phyloP scores from a whole-genome alignment of 352 stramenopile genomes.

The Phytophthora litchii region DNA sequence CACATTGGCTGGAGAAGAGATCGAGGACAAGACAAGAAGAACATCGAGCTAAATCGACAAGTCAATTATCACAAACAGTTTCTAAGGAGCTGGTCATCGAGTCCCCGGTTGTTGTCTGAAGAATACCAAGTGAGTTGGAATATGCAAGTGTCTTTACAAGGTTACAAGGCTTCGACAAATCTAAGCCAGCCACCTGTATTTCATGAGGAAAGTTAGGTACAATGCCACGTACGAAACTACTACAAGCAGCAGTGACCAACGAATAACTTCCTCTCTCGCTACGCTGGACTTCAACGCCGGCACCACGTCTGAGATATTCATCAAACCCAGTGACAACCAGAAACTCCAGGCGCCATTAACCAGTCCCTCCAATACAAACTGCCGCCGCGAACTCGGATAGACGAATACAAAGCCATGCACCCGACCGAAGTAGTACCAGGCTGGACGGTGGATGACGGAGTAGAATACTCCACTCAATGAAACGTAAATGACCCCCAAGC shows the following conservation, averaged over 20 bases:
- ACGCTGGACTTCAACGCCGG: constrained; percentile 37
- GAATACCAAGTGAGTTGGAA: too few relatives aligned
- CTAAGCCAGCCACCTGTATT: constrained; percentile 60
- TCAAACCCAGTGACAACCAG: constrained; percentile 53
- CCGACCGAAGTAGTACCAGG: constrained; percentile 59
- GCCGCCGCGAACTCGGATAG: constrained; percentile 63
- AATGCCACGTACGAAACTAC: constrained; percentile 54
- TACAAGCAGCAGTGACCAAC: constrained; percentile 46
- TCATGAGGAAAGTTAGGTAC: constrained; percentile 61
- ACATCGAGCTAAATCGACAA: background rate
- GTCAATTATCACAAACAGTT: background rate
- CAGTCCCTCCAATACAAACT: constrained; percentile 72
- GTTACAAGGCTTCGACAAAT: too few relatives aligned
- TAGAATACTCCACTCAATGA: constrained; percentile 66
- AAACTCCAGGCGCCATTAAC: constrained; percentile 72
- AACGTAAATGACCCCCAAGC: constrained; percentile 60
- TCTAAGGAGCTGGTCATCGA: constrained; percentile 13
- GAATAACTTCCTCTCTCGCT: constrained; percentile 56
- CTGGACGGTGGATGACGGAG: constrained; percentile 59
- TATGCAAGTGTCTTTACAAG: too few relatives aligned
- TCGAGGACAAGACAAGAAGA: constrained; percentile 1
- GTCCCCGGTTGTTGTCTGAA: constrained; percentile 11
- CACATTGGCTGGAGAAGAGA: constrained; percentile 28
- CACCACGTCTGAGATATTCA: constrained; percentile 53
- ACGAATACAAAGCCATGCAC: constrained; percentile 63